Percentiles rank a stretch among this genome's conserved stretches.
These are phyloP conservation scores for Polygonum aviculare DNA, from an alignment of 148 eudicot species.

Conservation along the genomic window DNA sequence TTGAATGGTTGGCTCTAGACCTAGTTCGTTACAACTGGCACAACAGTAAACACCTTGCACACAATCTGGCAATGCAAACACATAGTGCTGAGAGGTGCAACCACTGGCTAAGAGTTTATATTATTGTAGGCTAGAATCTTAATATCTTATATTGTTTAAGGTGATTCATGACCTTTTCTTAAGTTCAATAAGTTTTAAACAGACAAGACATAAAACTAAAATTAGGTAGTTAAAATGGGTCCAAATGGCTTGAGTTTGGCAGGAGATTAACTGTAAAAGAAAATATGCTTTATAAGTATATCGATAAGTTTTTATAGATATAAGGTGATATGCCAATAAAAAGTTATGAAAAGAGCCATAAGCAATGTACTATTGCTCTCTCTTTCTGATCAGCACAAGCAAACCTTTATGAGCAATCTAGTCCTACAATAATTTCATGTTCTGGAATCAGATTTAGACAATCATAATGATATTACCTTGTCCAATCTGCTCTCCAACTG, in stretches of 20 bases:
- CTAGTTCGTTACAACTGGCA: background rate
- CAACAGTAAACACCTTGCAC: background rate
- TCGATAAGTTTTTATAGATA: background rate
- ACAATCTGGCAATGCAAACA: background rate
- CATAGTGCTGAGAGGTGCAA: background rate
- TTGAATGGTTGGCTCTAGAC: background rate
- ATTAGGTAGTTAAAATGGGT: background rate
- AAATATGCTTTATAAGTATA: background rate
- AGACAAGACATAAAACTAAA: background rate
- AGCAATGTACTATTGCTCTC: background rate
- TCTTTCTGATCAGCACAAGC: background rate
- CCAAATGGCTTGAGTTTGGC: background rate
- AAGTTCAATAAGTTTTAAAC: background rate
- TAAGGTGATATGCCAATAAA: background rate
- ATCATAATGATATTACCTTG: conserved; percentile 46
- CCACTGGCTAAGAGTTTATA: background rate
- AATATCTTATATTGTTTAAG: background rate
- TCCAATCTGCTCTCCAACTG: conserved; percentile 90
- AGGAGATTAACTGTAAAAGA: background rate
- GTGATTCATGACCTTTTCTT: background rate
- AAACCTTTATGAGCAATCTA: background rate
- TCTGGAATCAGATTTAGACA: background rate
- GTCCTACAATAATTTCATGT: background rate
- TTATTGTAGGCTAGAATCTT: background rate
- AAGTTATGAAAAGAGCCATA: background rate